phyloP scores from a whole-genome alignment of 257 asterid species.

The Cordia subcordata region DNA sequence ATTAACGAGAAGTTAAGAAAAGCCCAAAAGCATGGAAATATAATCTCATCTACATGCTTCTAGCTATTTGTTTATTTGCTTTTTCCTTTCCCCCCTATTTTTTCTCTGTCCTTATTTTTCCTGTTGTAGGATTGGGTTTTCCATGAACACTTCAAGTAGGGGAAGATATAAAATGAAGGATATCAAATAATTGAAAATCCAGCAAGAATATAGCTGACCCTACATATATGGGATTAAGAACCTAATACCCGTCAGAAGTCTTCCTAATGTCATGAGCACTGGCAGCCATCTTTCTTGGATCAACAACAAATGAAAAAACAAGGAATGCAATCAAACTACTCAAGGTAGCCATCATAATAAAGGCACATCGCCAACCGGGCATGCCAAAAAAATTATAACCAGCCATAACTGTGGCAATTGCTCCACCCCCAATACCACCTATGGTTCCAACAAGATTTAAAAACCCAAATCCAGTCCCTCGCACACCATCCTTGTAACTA shows the following conservation, averaged over 20 bases:
- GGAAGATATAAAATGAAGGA: too few species aligned
- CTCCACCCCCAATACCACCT: conserved; percentile 99
- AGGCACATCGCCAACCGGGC: conserved; percentile 93
- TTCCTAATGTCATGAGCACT: conserved; percentile 31
- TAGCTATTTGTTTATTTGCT: too few species aligned
- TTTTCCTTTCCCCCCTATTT: too few species aligned
- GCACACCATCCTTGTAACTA: conserved; percentile 70
- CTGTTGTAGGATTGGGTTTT: too few species aligned
- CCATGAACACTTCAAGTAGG: too few species aligned
- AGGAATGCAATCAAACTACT: conserved; percentile 75
- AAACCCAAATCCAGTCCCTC: conserved; percentile 92
- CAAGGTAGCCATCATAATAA: conserved; percentile 66
- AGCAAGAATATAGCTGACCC: too few species aligned
- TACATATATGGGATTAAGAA: too few species aligned
- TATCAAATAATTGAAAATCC: too few species aligned
- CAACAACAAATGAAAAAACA: conserved; percentile 73
- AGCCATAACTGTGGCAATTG: conserved; percentile 96
- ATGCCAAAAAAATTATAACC: conserved; percentile 68
- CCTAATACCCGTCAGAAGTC: conserved; percentile 46
- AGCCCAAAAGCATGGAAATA: background rate
- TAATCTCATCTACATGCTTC: too few species aligned
- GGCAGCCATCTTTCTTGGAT: conserved; percentile 46
- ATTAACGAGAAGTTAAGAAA: conserved; percentile 4
- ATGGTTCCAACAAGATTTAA: conserved; percentile 77
- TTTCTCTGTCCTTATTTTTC: too few species aligned